Conservation (phyloP, 2,329 filamentous ascomycete genomes). For the Ophiocordyceps robertsii region DNA sequence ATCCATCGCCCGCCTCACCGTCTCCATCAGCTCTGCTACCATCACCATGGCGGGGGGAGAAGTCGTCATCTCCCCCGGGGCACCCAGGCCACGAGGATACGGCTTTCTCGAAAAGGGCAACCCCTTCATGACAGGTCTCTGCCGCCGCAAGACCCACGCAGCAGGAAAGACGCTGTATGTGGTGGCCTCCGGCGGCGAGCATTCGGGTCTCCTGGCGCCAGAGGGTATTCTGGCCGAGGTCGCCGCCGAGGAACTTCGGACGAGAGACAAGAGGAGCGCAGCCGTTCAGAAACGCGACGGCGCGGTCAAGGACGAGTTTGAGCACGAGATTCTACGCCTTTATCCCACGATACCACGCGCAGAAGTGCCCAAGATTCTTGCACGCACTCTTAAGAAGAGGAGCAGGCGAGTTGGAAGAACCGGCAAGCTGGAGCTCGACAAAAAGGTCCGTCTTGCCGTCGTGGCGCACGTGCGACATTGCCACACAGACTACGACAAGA, state of each 20-base stretch:
- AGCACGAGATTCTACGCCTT: slow-evolving; percentile 14
- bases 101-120: slow-evolving; percentile 27
- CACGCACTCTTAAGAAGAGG: slow-evolving; percentile 28
- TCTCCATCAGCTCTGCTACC: not conserved
- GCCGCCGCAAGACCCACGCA: slow-evolving; percentile 22
- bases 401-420: slow-evolving; percentile 34
- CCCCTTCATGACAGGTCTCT: slow-evolving; percentile 26
- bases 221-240: slow-evolving; percentile 14
- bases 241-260: slow-evolving; percentile 12
- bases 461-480: slow-evolving; percentile 33
- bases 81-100: slow-evolving; percentile 24
- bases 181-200: slow-evolving; percentile 14
- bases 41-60: slow-evolving; percentile 5
- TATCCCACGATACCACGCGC: not conserved
- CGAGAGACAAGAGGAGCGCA: slow-evolving; percentile 15
- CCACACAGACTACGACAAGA: slow-evolving; percentile 31
- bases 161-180: slow-evolving; percentile 20
- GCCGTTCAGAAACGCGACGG: slow-evolving; percentile 20
- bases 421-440: slow-evolving; percentile 18
- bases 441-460: slow-evolving; percentile 31
- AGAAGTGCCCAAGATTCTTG: slow-evolving; percentile 20
- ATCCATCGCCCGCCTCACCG: not conserved
- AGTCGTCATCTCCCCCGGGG: slow-evolving; percentile 8
- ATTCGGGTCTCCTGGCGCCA: slow-evolving; percentile 27
- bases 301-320: slow-evolving; percentile 17